Conservation (phyloP, 805 yeast species). For the Candida boidinii region DNA sequence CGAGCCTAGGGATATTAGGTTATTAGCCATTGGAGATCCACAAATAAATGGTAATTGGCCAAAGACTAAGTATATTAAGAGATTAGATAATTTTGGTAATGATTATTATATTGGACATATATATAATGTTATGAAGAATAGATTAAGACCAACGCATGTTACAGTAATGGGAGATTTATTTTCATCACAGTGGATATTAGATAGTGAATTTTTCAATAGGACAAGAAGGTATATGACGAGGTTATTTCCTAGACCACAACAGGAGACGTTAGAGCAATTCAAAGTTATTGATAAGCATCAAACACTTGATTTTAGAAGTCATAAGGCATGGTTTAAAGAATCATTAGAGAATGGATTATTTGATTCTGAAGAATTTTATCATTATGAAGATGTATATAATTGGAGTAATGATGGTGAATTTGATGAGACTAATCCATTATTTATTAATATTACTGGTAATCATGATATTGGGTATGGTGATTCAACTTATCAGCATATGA, state of each 20-base stretch:
- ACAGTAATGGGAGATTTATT: constrained; percentile 90
- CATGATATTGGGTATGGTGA: constrained; percentile 98
- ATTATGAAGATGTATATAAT: constrained; percentile 53
- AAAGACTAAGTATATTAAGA: constrained; percentile 57
- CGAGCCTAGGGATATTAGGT: constrained; percentile 31
- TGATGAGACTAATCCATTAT: constrained; percentile 46
- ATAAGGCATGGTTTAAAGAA: constrained; percentile 27
- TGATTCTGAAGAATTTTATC: constrained; percentile 26
- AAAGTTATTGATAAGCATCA: constrained; percentile 41
- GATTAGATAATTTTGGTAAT: constrained; percentile 83
- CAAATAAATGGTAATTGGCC: constrained; percentile 89
- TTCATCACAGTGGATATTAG: constrained; percentile 91
- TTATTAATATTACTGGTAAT: constrained; percentile 85
- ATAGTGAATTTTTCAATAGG: constrained; percentile 76
- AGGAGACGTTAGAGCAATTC: constrained; percentile 39
- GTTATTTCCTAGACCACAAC: constrained; percentile 50
- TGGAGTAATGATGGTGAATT: constrained; percentile 40
- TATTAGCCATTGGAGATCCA: constrained; percentile 91
- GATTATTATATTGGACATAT: constrained; percentile 86
- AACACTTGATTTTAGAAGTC: constrained; percentile 45
- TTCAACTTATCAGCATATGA: constrained; percentile 84
- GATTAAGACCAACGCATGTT: constrained; percentile 70
- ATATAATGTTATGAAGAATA: constrained; percentile 50
- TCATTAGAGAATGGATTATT: constrained; percentile 24
- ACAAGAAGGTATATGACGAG: constrained; percentile 68